Percentiles rank a stretch among this genome's conserved stretches.
These are phyloP conservation scores for Lachnellula willkommii DNA, from an alignment of 2,329 filamentous ascomycete genomes.

Conservation along the genomic window DNA sequence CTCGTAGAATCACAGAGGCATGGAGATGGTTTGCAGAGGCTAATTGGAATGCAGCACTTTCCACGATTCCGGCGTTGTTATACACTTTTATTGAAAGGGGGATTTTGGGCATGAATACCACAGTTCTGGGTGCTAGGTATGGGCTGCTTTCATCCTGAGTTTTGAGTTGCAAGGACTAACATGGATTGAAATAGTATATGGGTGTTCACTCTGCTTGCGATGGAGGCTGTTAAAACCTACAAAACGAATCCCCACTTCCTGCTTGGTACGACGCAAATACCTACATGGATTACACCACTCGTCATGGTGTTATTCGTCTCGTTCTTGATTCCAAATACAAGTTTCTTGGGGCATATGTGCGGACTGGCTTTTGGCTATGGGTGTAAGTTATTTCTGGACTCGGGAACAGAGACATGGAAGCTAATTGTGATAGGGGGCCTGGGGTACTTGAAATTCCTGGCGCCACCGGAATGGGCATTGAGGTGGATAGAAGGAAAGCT, in stretches of 20 bases:
- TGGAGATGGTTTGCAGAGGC: neutral
- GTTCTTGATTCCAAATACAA: slow-evolving; percentile 74
- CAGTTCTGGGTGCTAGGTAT: slow-evolving; percentile 78
- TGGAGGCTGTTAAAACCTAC: slow-evolving; percentile 82
- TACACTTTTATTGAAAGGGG: slow-evolving; percentile 76
- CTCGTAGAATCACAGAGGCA: neutral
- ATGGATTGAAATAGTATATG: slow-evolving; percentile 59
- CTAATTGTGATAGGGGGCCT: slow-evolving; percentile 58
- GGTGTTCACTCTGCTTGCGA: slow-evolving; percentile 82
- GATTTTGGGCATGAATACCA: slow-evolving; percentile 64
- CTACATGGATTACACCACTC: slow-evolving; percentile 89
- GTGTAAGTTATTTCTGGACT: slow-evolving; percentile 50
- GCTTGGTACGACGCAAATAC: slow-evolving; percentile 61
- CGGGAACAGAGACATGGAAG: slow-evolving; percentile 1
- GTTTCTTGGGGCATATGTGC: slow-evolving; percentile 80
- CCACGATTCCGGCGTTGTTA: slow-evolving; percentile 72
- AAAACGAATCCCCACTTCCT: slow-evolving; percentile 73
- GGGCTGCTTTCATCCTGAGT: slow-evolving; percentile 18
- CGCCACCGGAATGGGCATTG: slow-evolving; percentile 81
- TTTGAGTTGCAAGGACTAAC: slow-evolving; percentile 20
- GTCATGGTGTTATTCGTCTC: slow-evolving; percentile 67
- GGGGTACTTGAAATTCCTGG: slow-evolving; percentile 82
- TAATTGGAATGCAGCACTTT: slow-evolving; percentile 51
- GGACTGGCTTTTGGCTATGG: slow-evolving; percentile 80
- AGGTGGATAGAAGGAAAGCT: slow-evolving; percentile 85